These are phyloP conservation scores for Plasmodium falciparum DNA, from an alignment of 169 alveolate species.

Conservation along the genomic window DNA sequence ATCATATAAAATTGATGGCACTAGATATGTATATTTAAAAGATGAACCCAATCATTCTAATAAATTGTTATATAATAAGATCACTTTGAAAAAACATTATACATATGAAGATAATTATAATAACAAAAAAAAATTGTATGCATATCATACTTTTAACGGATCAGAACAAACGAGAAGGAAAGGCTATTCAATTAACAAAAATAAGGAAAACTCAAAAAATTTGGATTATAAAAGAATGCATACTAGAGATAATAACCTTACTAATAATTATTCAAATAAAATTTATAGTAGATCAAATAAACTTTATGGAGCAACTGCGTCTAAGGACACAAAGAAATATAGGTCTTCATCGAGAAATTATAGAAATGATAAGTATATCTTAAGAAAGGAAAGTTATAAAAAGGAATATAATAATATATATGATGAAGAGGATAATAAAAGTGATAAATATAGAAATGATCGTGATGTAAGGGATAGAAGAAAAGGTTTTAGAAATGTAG, in stretches of 20 bases:
- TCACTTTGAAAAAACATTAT: slow-evolving; percentile 8
- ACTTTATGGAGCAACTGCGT: too few relatives aligned
- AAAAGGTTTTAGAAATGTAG: not conserved
- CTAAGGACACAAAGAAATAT: not conserved
- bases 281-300: slow-evolving; percentile 1
- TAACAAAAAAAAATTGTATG: slow-evolving; percentile 7
- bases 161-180: not conserved
- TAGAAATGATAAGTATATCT: not conserved
- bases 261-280: not conserved
- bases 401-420: not conserved
- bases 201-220: not conserved
- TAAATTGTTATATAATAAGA: slow-evolving; percentile 1
- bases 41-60: slow-evolving; percentile 17
- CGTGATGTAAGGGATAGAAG: not conserved
- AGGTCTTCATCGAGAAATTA: not conserved
- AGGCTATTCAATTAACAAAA: not conserved
- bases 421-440: not conserved
- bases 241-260: not conserved
- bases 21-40: slow-evolving; percentile 18
- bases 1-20: slow-evolving; percentile 26
- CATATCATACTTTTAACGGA: not conserved
- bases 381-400: not conserved
- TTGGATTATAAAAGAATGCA: not conserved
- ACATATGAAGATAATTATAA: slow-evolving; percentile 33
- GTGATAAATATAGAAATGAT: not conserved